Evolutionary conservation across 1,139 yeast genomes (phyloP).

Genomic region (Eremothecium gossypii): DNA sequence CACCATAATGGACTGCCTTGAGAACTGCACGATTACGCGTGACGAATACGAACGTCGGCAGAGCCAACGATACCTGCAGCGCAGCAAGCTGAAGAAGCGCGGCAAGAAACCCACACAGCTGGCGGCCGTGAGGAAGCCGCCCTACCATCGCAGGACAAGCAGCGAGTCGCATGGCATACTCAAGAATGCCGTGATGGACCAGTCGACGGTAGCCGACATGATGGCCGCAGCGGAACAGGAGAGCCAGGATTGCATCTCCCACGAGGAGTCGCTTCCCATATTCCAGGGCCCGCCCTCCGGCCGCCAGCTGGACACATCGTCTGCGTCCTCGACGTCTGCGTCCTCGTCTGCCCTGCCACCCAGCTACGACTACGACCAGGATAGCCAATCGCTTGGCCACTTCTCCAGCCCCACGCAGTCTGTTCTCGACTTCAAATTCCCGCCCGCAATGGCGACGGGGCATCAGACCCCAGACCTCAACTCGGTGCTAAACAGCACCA

Average conservation of each 20-base stretch:
- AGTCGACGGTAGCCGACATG: not conserved
- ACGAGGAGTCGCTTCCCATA: not conserved
- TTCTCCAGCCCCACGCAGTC: slow-evolving; percentile 4
- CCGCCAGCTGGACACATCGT: not conserved
- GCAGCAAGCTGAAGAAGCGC: slow-evolving; percentile 2
- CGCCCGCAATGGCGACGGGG: not conserved
- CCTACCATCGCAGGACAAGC: not conserved
- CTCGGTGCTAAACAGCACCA: slow-evolving; percentile 7
- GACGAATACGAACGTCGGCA: slow-evolving; percentile 3
- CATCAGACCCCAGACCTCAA: slow-evolving; percentile 9
- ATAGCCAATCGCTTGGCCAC: slow-evolving; percentile 2
- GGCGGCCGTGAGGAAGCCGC: not conserved
- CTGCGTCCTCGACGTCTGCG: slow-evolving; percentile 1
- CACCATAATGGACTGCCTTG: slow-evolving; percentile 2
- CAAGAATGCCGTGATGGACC: not conserved
- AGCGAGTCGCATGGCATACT: slow-evolving; percentile 2
- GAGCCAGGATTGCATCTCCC: not conserved
- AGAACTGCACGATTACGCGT: slow-evolving; percentile 1
- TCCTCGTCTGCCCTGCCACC: slow-evolving; percentile 1
- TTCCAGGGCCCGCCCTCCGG: not conserved
- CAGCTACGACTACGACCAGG: slow-evolving; percentile 3
- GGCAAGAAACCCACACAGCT: not conserved
- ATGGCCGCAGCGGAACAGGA: not conserved
- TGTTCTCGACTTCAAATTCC: slow-evolving; percentile 3
- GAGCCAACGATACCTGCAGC: slow-evolving; percentile 1